These are phyloP conservation scores for Auricularia auricula-judae DNA, from an alignment of 768 basidiomycete species.

Conservation along the genomic window DNA sequence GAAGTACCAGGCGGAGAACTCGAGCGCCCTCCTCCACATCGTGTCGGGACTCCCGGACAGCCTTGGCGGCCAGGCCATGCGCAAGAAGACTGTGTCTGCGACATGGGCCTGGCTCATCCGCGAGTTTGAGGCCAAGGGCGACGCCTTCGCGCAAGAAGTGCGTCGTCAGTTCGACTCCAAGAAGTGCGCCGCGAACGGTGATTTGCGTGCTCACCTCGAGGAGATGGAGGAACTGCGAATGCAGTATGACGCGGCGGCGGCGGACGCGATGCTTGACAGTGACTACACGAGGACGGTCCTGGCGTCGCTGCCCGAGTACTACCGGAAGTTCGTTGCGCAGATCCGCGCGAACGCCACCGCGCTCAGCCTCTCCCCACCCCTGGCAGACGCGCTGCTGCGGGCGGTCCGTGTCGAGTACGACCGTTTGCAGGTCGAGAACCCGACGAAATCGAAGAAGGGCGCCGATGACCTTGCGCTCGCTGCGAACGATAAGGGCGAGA, in stretches of 20 bases:
- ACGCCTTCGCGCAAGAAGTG: background rate
- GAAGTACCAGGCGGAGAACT: background rate
- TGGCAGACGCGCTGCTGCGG: background rate
- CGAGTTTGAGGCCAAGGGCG: background rate
- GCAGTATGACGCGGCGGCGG: background rate
- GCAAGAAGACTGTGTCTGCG: background rate
- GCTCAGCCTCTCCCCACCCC: background rate
- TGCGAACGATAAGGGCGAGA: background rate
- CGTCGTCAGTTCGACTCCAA: background rate
- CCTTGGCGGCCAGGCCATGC: background rate
- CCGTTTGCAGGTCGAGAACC: background rate
- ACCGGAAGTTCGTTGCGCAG: background rate
- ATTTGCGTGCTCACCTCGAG: background rate
- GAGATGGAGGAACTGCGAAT: background rate
- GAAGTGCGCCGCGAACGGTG: background rate
- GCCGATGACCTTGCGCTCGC: background rate
- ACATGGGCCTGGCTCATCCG: background rate
- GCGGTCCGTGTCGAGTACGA: background rate
- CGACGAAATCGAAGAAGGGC: background rate
- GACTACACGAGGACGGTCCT: background rate
- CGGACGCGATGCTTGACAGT: background rate
- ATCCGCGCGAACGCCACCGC: background rate
- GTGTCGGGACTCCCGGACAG: background rate
- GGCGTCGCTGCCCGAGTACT: background rate
- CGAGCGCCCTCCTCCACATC: background rate